These are phyloP conservation scores for Cutaneotrichosporon sp. DNA, from an alignment of 1,284 basidiomycete genomes.

Conservation along the genomic window DNA sequence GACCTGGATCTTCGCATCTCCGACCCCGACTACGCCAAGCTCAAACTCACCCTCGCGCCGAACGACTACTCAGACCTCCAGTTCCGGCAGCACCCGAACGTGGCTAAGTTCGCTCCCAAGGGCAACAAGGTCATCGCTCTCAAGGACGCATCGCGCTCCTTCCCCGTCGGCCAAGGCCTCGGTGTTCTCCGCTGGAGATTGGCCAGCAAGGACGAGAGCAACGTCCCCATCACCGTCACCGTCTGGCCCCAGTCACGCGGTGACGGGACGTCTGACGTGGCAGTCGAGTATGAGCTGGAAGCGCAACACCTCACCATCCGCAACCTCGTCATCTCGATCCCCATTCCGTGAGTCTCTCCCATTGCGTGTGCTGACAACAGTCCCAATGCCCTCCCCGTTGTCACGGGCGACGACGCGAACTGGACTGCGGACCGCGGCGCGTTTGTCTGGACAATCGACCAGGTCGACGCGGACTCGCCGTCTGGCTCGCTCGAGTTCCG, in stretches of 20 bases:
- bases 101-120: slow-evolving; percentile 69
- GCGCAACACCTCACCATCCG: slow-evolving; percentile 71
- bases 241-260: slow-evolving; percentile 93
- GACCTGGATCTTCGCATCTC: slow-evolving; percentile 87
- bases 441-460: slow-evolving; percentile 73
- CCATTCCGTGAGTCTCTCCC: slow-evolving; percentile 66
- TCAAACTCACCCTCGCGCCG: slow-evolving; percentile 65
- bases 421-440: slow-evolving; percentile 79
- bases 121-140: slow-evolving; percentile 66
- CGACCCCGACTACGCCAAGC: slow-evolving; percentile 67
- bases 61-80: slow-evolving; percentile 67
- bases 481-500: slow-evolving; percentile 85
- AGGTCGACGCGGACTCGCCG: slow-evolving; percentile 52
- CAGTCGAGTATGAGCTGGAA: slow-evolving; percentile 95
- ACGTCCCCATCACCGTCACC: slow-evolving; percentile 90
- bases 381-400: slow-evolving; percentile 75
- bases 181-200: slow-evolving; percentile 92
- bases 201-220: slow-evolving; percentile 82
- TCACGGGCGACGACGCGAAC: slow-evolving; percentile 65
- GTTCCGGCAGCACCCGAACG: slow-evolving; percentile 95
- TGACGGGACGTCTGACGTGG: slow-evolving; percentile 84
- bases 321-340: slow-evolving; percentile 84
- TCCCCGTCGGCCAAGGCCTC: slow-evolving; percentile 80
- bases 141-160: slow-evolving; percentile 74
- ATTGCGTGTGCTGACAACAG: slow-evolving; percentile 45